Evolutionary conservation across 192 early-diverging fungal species (phyloP).

Genomic region (Coemansia biformis): DNA sequence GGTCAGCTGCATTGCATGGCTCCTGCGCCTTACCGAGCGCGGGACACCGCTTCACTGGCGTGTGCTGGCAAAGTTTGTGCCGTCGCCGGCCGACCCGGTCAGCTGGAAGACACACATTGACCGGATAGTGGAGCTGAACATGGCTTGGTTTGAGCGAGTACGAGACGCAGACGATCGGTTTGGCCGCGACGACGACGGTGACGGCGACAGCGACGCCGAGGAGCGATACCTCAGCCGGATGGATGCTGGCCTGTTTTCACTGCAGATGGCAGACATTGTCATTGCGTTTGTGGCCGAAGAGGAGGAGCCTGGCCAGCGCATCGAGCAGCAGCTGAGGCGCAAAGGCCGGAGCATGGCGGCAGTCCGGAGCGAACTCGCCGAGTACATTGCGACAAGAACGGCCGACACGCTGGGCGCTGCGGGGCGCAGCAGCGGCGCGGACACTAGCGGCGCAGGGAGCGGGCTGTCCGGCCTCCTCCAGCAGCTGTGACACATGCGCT

Average conservation of each 20-base stretch:
- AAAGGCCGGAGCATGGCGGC: slow-evolving; percentile 21
- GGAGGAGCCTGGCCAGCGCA: slow-evolving; percentile 5
- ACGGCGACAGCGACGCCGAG: slow-evolving; percentile 58
- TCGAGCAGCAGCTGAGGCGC: slow-evolving; percentile 25
- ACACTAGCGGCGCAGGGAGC: no score
- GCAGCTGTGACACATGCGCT: not conserved
- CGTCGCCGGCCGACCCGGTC: slow-evolving; percentile 47
- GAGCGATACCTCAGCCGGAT: slow-evolving; percentile 64
- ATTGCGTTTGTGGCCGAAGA: slow-evolving; percentile 63
- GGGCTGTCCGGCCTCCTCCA: not conserved
- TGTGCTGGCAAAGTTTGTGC: slow-evolving; percentile 75
- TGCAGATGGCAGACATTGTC: slow-evolving; percentile 68
- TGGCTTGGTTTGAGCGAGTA: slow-evolving; percentile 63
- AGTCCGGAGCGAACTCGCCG: slow-evolving; percentile 24
- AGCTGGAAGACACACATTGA: slow-evolving; percentile 78
- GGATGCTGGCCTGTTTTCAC: slow-evolving; percentile 75
- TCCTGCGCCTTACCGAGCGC: slow-evolving; percentile 63
- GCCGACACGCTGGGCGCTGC: slow-evolving; percentile 4
- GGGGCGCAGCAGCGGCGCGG: not conserved
- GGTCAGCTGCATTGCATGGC: slow-evolving; percentile 72
- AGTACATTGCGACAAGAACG: slow-evolving; percentile 17
- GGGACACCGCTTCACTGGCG: slow-evolving; percentile 61
- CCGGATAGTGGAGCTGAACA: slow-evolving; percentile 70
- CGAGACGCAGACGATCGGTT: slow-evolving; percentile 53
- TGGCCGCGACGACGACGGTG: slow-evolving; percentile 52